Base-by-base conservation (phyloP, 495 filamentous ascomycete species). In the Recurvomyces mirabilis region DNA sequence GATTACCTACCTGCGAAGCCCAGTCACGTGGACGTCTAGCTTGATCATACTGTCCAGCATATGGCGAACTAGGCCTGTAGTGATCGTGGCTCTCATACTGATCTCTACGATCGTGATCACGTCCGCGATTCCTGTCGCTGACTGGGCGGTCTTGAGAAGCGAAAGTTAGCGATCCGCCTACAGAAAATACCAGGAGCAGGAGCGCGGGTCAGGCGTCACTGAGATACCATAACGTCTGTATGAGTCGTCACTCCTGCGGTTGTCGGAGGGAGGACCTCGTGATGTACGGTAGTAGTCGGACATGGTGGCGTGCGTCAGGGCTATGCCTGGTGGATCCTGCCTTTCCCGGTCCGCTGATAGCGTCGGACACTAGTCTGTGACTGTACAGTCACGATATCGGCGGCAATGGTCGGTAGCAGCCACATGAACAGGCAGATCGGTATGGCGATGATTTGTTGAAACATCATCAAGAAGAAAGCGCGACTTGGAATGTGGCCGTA, bases 161-260 rank as follows among this genome's bases (percentile, higher is more conserved):
- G 15, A 18, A 44, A 44, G 41, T 44, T 44, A 44, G 41, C 41
- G 33, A 14, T 13, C 21, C 29, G 41, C 26, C 41, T 44, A n/a
- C n/a, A n/a, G n/a, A n/a, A n/a, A n/a, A 14, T 19, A 24, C 15
- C n/a, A 31, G 41, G 30, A 21, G 10, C 29, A 12, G 41, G 19
- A 31, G 38, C 38, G 15, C 38, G 38, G 29, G 20, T 29, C 18
- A 12, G 5, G 7, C 6, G 41, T 19, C 13, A 11, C 5, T 15
- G 34, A 2, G 34, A 44, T 44, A 44, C 41, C 41, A 23, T 35
- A 14, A 17, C 35, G 21, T 30, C 20, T 31, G 11, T 31, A 31
- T 4, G 34, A 15, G 13, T 18, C 15, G 28, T 34, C 29, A n/a
- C 38, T 3, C 38, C 38, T 13, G 20, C 28, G 18, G 14, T 2